Percentiles rank a stretch among this genome's conserved stretches.
Conservation (phyloP, 2,329 filamentous ascomycete genomes). For the Penicillium sp. region DNA sequence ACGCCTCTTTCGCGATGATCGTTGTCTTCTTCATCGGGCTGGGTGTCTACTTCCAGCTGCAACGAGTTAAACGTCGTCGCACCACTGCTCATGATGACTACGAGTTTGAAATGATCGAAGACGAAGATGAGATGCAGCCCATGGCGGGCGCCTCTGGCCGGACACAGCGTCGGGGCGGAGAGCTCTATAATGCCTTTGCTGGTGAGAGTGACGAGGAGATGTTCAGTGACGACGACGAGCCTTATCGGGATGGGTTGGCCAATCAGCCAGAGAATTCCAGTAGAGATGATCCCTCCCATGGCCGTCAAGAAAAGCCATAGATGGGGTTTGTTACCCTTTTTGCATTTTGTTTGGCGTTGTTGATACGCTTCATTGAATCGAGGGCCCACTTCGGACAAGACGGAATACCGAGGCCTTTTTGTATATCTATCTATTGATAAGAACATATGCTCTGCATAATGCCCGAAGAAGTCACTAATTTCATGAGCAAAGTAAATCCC, state of each 20-base stretch:
- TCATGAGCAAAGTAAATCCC: background rate
- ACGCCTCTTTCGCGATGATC: constrained; percentile 81
- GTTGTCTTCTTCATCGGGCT: constrained; percentile 78
- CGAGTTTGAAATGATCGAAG: constrained; percentile 90
- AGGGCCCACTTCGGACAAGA: constrained; percentile 10
- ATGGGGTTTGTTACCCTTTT: constrained; percentile 15
- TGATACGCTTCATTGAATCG: constrained; percentile 17
- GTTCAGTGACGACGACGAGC: constrained; percentile 48
- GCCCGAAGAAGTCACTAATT: background rate
- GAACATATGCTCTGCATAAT: constrained; percentile 10
- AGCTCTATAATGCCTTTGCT: constrained; percentile 97
- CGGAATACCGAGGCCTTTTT: constrained; percentile 8
- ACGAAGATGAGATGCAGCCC: constrained; percentile 63
- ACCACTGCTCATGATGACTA: constrained; percentile 80
- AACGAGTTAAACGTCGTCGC: constrained; percentile 72
- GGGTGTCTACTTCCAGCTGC: constrained; percentile 77
- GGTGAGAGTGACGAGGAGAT: constrained; percentile 81
- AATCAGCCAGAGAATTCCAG: constrained; percentile 24
- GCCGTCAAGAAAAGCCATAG: constrained; percentile 18
- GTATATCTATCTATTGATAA: constrained; percentile 13
- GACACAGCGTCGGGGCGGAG: constrained; percentile 68
- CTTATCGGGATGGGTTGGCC: constrained; percentile 34
- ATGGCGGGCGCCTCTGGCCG: constrained; percentile 51
- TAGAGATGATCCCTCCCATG: constrained; percentile 15
- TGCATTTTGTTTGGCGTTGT: constrained; percentile 16